Conservation (phyloP, 805 yeast species). For the Lipomyces chichibuensis region DNA sequence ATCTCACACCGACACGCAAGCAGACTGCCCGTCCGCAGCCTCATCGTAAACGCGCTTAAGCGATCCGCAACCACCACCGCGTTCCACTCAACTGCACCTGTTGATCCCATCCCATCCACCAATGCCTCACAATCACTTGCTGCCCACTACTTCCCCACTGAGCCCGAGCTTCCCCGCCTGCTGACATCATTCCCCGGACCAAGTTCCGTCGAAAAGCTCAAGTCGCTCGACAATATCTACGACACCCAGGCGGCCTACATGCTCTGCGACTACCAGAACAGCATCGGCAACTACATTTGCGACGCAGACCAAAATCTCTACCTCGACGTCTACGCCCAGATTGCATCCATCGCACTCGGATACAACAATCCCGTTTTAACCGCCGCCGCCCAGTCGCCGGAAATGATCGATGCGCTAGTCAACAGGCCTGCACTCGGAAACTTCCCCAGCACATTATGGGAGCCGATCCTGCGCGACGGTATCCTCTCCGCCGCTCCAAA, state of each 20-base stretch:
- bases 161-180: constrained; percentile 72
- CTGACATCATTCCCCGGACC: constrained; percentile 71
- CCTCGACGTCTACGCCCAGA: constrained; percentile 80
- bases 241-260: constrained; percentile 76
- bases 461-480: constrained; percentile 54
- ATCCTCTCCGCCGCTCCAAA: constrained; percentile 75
- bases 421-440: constrained; percentile 86
- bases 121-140: background rate
- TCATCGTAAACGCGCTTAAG: background rate
- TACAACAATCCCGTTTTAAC: constrained; percentile 80
- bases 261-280: constrained; percentile 73
- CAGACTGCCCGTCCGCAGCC: background rate
- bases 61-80: background rate
- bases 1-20: background rate
- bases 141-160: constrained; percentile 63
- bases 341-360: constrained; percentile 82
- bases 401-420: constrained; percentile 70
- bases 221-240: constrained; percentile 59
- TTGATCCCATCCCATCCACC: background rate
- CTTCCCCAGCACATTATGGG: constrained; percentile 71
- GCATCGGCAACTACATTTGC: constrained; percentile 75
- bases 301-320: constrained; percentile 78
- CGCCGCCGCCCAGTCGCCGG: constrained; percentile 68
- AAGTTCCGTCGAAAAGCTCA: constrained; percentile 16
- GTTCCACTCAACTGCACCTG: background rate